Conservation (phyloP, 2,329 filamentous ascomycete species). For the Venturia oleaginea region DNA sequence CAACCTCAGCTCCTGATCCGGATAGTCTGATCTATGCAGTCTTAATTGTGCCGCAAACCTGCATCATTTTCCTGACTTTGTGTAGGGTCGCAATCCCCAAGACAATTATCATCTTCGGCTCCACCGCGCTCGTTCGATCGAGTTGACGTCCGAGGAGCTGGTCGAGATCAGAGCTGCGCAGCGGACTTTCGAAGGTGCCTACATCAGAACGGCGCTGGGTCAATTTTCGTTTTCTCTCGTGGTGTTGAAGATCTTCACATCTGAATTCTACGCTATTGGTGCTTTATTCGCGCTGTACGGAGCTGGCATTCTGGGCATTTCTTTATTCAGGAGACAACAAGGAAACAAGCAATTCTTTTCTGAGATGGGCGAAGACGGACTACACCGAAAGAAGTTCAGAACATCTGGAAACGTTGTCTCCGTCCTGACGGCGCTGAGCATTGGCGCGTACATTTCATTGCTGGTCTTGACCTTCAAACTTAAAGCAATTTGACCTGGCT, state of each 20-base stretch:
- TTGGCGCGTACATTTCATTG: constrained; percentile 52
- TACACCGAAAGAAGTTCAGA: constrained; percentile 52
- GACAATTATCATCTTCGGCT: constrained; percentile 70
- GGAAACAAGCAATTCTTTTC: constrained; percentile 91
- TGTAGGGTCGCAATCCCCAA: constrained; percentile 50
- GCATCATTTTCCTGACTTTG: not conserved
- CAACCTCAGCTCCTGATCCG: not conserved
- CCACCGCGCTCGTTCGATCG: constrained; percentile 74
- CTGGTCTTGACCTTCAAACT: constrained; percentile 50
- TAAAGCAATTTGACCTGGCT: constrained; percentile 14
- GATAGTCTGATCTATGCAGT: not conserved
- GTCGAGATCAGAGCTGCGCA: constrained; percentile 93
- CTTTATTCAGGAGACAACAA: constrained; percentile 77
- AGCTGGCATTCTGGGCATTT: constrained; percentile 70
- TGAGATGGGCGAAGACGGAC: constrained; percentile 49
- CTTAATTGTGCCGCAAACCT: not conserved
- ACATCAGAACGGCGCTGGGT: constrained; percentile 85
- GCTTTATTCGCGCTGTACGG: constrained; percentile 92
- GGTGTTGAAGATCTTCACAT: constrained; percentile 92
- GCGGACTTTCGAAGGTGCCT: constrained; percentile 93
- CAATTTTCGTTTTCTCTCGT: constrained; percentile 94
- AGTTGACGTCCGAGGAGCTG: constrained; percentile 74
- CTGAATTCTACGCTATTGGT: constrained; percentile 95
- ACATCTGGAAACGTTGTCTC: constrained; percentile 59
- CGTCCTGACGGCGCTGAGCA: constrained; percentile 51